Conservation (phyloP, 768 basidiomycete genomes). For the Symmetrospora coprosmae region DNA sequence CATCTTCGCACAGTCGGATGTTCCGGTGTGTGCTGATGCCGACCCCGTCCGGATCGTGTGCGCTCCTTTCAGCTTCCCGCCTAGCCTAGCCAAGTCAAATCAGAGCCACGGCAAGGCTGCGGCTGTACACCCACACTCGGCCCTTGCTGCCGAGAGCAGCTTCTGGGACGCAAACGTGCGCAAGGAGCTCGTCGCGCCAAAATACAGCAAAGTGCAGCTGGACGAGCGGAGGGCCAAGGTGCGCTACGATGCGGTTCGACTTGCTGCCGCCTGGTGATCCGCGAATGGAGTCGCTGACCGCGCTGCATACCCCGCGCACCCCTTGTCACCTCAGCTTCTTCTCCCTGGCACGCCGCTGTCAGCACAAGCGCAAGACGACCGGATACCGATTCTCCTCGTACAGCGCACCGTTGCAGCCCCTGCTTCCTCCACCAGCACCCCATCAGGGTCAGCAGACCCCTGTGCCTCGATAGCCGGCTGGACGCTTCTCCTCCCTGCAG, state of each 20-base stretch:
- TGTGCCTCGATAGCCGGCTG: conserved; percentile 56
- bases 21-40: background rate
- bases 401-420: conserved; percentile 49
- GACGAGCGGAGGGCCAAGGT: conserved; percentile 70
- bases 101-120: conserved; percentile 24
- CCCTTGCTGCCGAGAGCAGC: background rate
- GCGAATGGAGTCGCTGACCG: no score
- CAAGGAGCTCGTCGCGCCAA: conserved; percentile 44
- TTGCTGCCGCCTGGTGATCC: background rate
- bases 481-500: conserved; percentile 69
- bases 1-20: no score
- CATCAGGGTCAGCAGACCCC: background rate
- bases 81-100: conserved; percentile 51
- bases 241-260: conserved; percentile 16
- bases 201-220: conserved; percentile 43
- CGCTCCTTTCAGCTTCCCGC: conserved; percentile 55
- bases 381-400: conserved; percentile 67
- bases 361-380: conserved; percentile 60
- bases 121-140: background rate
- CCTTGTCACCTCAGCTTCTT: conserved; percentile 44
- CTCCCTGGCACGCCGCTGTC: conserved; percentile 62
- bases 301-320: no score
- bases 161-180: conserved; percentile 50
- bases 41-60: background rate
- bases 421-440: conserved; percentile 27